phyloP scores from a whole-genome alignment of 495 filamentous ascomycete genomes.

The Lophium mytilinum region DNA sequence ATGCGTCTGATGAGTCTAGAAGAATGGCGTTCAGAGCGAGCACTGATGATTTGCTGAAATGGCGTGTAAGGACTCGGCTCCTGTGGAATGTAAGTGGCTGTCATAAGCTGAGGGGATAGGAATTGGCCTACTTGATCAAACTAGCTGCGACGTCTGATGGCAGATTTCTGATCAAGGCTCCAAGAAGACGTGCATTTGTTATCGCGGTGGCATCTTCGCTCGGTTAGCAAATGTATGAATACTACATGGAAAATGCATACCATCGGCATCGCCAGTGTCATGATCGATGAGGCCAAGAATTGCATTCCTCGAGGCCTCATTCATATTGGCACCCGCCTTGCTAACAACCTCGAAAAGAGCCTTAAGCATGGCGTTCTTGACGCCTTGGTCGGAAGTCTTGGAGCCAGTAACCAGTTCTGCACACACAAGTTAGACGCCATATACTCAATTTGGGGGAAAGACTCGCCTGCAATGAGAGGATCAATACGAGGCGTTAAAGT shows the following conservation, averaged over 20 bases:
- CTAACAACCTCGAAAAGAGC: slow-evolving; percentile 92
- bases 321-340: slow-evolving; percentile 91
- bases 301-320: slow-evolving; percentile 71
- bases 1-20: slow-evolving; percentile 60
- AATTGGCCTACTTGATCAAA: slow-evolving; percentile 52
- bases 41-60: slow-evolving; percentile 60
- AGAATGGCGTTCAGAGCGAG: slow-evolving; percentile 84
- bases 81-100: neutral
- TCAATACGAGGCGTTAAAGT: slow-evolving; percentile 93
- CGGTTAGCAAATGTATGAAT: slow-evolving; percentile 23
- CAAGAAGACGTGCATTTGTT: slow-evolving; percentile 81
- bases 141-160: slow-evolving; percentile 53
- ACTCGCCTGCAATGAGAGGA: slow-evolving; percentile 56
- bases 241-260: slow-evolving; percentile 23
- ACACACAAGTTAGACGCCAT: neutral
- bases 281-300: slow-evolving; percentile 82
- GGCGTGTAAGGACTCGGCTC: slow-evolving; percentile 63
- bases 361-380: slow-evolving; percentile 94
- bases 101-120: neutral
- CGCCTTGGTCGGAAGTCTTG: slow-evolving; percentile 79
- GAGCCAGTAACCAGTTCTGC: slow-evolving; percentile 82
- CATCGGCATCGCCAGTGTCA: slow-evolving; percentile 63
- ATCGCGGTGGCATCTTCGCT: slow-evolving; percentile 59
- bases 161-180: slow-evolving; percentile 78
- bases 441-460: neutral